These are phyloP conservation scores for Iris pallida DNA, from an alignment of 116 monocot species.

Conservation along the genomic window DNA sequence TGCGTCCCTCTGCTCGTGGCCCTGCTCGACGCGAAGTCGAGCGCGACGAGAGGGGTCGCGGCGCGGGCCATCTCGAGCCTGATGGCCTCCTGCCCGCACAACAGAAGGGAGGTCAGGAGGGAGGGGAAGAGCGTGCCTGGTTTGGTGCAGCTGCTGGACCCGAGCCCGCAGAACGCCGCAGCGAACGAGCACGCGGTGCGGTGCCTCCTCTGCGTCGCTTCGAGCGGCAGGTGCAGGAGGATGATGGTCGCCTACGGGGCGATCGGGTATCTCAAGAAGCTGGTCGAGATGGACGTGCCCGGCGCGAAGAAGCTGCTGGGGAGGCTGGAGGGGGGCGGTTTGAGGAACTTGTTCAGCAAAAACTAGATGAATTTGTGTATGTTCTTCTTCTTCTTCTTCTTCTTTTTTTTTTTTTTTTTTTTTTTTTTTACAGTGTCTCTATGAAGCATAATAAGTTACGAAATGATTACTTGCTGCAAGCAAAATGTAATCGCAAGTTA, in stretches of 20 bases:
- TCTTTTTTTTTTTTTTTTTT: slow-evolving; percentile 9
- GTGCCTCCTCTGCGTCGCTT: slow-evolving; percentile 43
- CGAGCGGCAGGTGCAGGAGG: slow-evolving; percentile 60
- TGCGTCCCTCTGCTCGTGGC: slow-evolving; percentile 38
- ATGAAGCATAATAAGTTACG: slow-evolving; percentile 21
- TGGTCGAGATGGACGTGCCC: slow-evolving; percentile 57
- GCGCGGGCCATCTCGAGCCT: slow-evolving; percentile 60
- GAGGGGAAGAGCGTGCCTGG: slow-evolving; percentile 55
- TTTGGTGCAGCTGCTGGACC: slow-evolving; percentile 74
- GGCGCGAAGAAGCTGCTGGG: slow-evolving; percentile 71
- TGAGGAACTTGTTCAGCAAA: slow-evolving; percentile 46
- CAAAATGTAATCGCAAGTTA: too few species aligned
- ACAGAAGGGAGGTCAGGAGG: slow-evolving; percentile 51
- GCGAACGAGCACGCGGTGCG: slow-evolving; percentile 68
- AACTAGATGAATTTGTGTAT: slow-evolving; percentile 1
- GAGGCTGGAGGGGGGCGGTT: slow-evolving; percentile 50
- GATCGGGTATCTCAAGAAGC: slow-evolving; percentile 81
- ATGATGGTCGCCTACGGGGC: slow-evolving; percentile 75
- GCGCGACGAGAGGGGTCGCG: slow-evolving; percentile 47
- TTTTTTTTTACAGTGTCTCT: slow-evolving; percentile 40
- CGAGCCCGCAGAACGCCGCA: slow-evolving; percentile 45
- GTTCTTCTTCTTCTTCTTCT: not conserved
- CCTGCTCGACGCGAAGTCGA: slow-evolving; percentile 59
- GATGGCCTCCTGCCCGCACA: slow-evolving; percentile 38
- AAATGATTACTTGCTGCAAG: too few species aligned